Evolutionary conservation across 2,329 filamentous ascomycete species (phyloP).

Genomic region (Stachybotrys echinatus): DNA sequence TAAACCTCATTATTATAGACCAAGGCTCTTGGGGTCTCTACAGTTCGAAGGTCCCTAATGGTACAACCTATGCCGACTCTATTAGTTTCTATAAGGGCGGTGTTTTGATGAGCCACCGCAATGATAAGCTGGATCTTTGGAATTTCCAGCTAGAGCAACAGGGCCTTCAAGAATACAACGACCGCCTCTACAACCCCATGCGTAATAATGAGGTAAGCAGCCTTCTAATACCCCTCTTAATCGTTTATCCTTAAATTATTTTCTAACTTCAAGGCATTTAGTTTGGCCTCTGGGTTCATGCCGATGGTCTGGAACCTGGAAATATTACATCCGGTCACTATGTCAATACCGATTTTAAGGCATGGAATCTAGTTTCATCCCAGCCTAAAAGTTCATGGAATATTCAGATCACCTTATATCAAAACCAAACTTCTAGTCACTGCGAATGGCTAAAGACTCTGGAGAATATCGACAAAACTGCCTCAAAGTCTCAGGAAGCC

Average conservation of each 20-base stretch:
- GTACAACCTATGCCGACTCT: constrained; percentile 3
- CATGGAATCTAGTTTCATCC: constrained; percentile 1
- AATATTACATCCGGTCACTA: constrained; percentile 1
- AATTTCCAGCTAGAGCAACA: constrained; percentile 5
- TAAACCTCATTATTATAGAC: too few species aligned
- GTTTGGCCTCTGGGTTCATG: constrained; percentile 4
- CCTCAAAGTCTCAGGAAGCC: background rate
- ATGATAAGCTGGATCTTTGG: constrained; percentile 5
- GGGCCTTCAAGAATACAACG: constrained; percentile 2
- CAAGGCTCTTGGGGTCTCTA: constrained; percentile 5
- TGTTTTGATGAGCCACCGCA: constrained; percentile 6
- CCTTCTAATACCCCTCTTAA: too few species aligned
- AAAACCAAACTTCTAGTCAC: constrained; percentile 2
- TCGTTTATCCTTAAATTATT: background rate
- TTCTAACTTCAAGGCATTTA: background rate
- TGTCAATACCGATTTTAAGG: constrained; percentile 3
- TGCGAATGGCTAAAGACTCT: background rate
- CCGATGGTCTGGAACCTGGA: constrained; percentile 3
- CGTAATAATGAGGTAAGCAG: constrained; percentile 5
- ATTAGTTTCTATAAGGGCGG: constrained; percentile 3
- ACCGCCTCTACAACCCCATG: constrained; percentile 5
- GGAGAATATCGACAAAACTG: background rate
- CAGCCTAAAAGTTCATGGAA: constrained; percentile 1
- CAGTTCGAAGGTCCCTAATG: constrained; percentile 3
- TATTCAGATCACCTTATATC: constrained; percentile 2